A percentile compares a stretch with the other conserved stretches of the same genome.
Conservation (phyloP, 495 filamentous ascomycete species). For the Xylona heveae region DNA sequence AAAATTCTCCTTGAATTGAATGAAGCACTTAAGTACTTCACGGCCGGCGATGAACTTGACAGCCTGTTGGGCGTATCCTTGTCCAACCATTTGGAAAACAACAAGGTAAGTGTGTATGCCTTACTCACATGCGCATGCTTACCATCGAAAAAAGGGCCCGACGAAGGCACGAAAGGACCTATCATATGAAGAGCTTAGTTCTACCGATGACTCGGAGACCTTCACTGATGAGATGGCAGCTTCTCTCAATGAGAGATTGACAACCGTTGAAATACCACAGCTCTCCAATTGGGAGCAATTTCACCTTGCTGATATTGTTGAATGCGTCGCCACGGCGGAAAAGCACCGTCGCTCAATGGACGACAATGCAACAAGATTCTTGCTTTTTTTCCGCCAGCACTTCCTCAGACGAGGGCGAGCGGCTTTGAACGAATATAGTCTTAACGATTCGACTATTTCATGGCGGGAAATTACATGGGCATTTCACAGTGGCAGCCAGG, state of each 20-base stretch:
- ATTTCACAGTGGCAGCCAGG: slow-evolving; percentile 77
- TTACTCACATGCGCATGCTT: neutral
- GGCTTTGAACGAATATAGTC: slow-evolving; percentile 27
- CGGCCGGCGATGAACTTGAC: slow-evolving; percentile 65
- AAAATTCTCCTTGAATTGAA: slow-evolving; percentile 53
- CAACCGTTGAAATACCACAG: slow-evolving; percentile 51
- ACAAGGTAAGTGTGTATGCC: slow-evolving; percentile 18
- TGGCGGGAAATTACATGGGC: slow-evolving; percentile 96
- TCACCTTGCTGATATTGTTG: slow-evolving; percentile 65
- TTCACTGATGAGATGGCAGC: slow-evolving; percentile 54
- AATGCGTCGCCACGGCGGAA: slow-evolving; percentile 71
- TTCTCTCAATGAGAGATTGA: slow-evolving; percentile 58
- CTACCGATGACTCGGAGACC: slow-evolving; percentile 34
- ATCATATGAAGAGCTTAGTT: slow-evolving; percentile 5
- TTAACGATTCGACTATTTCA: slow-evolving; percentile 25
- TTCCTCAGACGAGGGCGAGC: slow-evolving; percentile 43
- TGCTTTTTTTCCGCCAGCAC: slow-evolving; percentile 78
- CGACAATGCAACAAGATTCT: slow-evolving; percentile 74
- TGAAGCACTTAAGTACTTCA: slow-evolving; percentile 60
- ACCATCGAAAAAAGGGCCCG: slow-evolving; percentile 1
- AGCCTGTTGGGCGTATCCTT: slow-evolving; percentile 53
- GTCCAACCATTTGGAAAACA: slow-evolving; percentile 39
- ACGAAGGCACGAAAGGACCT: slow-evolving; percentile 10
- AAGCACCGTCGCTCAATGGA: slow-evolving; percentile 84
- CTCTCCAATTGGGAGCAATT: slow-evolving; percentile 80